Evolutionary conservation across 2,329 filamentous ascomycete genomes (phyloP).

Genomic region (Pseudogymnoascus sp.): DNA sequence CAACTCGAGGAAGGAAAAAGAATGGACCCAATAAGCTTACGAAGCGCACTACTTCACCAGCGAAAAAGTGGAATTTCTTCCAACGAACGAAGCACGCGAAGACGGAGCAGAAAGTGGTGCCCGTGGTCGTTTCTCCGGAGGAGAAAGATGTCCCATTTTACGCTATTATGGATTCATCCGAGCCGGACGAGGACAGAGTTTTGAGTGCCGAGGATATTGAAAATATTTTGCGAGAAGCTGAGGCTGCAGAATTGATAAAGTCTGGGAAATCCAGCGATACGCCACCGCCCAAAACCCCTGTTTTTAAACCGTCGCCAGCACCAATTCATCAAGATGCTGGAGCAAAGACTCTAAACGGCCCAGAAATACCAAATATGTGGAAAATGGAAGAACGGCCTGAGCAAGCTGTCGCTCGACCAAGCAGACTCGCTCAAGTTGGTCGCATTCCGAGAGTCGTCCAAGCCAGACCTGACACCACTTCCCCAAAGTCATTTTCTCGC

Average conservation of each 20-base stretch:
- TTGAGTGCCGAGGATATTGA: slow-evolving; percentile 30
- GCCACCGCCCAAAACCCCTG: neutral
- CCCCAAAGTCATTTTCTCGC: slow-evolving; percentile 74
- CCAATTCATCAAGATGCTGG: neutral
- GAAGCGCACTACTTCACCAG: slow-evolving; percentile 43
- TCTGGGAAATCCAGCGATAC: neutral
- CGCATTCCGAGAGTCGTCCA: slow-evolving; percentile 77
- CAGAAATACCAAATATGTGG: slow-evolving; percentile 7
- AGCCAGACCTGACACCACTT: slow-evolving; percentile 54
- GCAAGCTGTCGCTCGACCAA: slow-evolving; percentile 27
- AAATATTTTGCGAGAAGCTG: slow-evolving; percentile 43
- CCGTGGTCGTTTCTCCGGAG: slow-evolving; percentile 40
- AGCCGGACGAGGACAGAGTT: slow-evolving; percentile 23
- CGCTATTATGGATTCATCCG: slow-evolving; percentile 51
- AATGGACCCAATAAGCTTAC: slow-evolving; percentile 44
- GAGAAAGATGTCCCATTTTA: slow-evolving; percentile 49
- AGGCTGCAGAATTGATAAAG: slow-evolving; percentile 23
- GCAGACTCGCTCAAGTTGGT: slow-evolving; percentile 69
- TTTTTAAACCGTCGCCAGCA: neutral
- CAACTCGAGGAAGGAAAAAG: slow-evolving; percentile 27
- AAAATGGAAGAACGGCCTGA: slow-evolving; percentile 1
- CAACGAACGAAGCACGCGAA: slow-evolving; percentile 40
- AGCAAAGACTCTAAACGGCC: neutral
- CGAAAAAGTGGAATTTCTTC: slow-evolving; percentile 55
- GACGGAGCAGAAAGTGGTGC: slow-evolving; percentile 26